Evolutionary conservation across 164 flowering plant genomes (phyloP), one percentile per base, ranked within the genome.

Genomic region (Chimonanthus praecox): DNA sequence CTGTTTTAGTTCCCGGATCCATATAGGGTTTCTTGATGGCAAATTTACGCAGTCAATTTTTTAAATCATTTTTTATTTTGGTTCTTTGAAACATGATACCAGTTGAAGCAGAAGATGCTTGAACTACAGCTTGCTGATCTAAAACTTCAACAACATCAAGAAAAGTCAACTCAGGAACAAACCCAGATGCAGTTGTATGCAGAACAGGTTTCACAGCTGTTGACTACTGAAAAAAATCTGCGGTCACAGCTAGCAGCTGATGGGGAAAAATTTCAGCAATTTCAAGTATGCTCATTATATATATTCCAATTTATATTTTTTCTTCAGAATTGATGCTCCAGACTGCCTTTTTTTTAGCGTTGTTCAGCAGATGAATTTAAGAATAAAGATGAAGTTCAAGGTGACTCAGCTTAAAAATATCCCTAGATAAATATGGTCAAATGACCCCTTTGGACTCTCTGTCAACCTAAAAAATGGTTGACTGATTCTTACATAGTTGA

Each of bases 211-310:
- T 85, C 98, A 69, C 90, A 89, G 67, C 79, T 91, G 45, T 80
- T 91, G 80, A 82, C 87, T 77, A 94, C 97, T 73, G 99, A 94
- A 79, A 94, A 92, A 82, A 90, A 82, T 82, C 82, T 92, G 85
- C 94, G 97, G 15, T 65, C 83, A 72, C 97, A 92, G 80, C 80
- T 91, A 77, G 84, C 90, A 69, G 88, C 95, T 66, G 97, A 94
- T 86, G 97, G 97, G 72, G 99, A 92, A 82, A 94, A 91, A 68
- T 94, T 94, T 76, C 95, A 92, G 75, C 99, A 94, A 71, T 92
- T 94, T 77, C 98, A 92, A 88, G 98, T 92, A 67, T 45, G 64
- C 33, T 73, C 46, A 8, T 58, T 15, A 11, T 62, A 16, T 54
- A 15, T 47, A 62, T 11, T 47, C 64, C 47, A 7, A 4, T 45